Percentiles rank a stretch among this genome's conserved stretches.
phyloP scores from a whole-genome alignment of 768 basidiomycete species.

The Mycena chlorophos region DNA sequence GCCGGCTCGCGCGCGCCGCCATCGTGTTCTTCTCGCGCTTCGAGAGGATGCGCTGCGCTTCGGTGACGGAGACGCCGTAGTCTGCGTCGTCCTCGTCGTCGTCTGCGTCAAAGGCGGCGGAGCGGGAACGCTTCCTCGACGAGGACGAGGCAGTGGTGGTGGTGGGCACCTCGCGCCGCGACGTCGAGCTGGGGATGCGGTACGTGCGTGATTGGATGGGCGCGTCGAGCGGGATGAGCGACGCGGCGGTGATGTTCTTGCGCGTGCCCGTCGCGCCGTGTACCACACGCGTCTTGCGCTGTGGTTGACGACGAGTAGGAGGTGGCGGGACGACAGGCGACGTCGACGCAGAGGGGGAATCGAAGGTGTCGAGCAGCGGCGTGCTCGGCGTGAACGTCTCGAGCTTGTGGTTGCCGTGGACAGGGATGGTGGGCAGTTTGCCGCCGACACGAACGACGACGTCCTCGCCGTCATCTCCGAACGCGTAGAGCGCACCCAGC shows the following conservation, averaged over 20 bases:
- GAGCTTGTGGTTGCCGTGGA: background rate
- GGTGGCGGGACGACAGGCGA: too few species aligned
- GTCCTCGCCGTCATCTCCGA: too few species aligned
- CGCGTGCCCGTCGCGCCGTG: constrained; percentile 43
- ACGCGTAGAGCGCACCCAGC: too few species aligned
- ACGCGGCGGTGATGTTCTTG: constrained; percentile 49
- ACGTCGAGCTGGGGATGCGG: constrained; percentile 50
- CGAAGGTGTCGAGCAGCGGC: too few species aligned
- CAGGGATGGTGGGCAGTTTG: background rate
- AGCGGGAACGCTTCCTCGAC: constrained; percentile 44
- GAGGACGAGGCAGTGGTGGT: constrained; percentile 51
- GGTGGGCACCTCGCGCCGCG: constrained; percentile 57
- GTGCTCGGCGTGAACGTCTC: constrained; percentile 16
- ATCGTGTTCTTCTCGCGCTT: too few species aligned
- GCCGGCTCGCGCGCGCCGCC: too few species aligned
- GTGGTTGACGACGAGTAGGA: constrained; percentile 7
- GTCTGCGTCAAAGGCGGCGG: constrained; percentile 32
- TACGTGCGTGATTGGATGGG: constrained; percentile 62
- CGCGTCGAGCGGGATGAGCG: constrained; percentile 52
- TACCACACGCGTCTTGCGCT: background rate
- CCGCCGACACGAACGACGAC: background rate
- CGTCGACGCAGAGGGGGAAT: too few species aligned
- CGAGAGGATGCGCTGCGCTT: constrained; percentile 61
- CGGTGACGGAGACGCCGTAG: constrained; percentile 61
- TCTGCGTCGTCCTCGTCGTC: constrained; percentile 35